These are phyloP conservation scores for Cadophora sp. DNA, from an alignment of 2,329 filamentous ascomycete species.

Conservation along the genomic window DNA sequence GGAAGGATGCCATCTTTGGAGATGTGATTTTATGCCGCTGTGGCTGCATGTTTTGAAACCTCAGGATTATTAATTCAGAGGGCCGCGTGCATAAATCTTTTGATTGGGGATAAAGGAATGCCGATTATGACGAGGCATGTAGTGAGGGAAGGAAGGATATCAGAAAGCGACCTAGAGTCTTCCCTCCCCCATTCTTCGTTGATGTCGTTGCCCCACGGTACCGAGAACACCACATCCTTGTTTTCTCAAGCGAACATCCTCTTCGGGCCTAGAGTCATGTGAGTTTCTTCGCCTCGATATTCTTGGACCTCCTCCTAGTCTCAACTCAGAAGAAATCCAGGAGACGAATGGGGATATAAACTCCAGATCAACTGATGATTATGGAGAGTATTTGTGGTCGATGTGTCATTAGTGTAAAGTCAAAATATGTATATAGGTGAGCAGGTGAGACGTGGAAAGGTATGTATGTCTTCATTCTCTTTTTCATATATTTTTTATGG, in stretches of 20 bases:
- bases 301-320: background rate
- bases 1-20: too few relatives aligned
- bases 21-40: too few relatives aligned
- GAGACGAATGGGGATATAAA: background rate
- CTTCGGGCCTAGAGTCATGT: background rate
- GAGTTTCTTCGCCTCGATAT: background rate
- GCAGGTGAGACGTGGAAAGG: too few relatives aligned
- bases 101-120: too few relatives aligned
- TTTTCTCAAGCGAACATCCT: conserved; percentile 7
- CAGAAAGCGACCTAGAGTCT: background rate
- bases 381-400: background rate
- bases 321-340: background rate
- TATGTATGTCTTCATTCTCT: too few relatives aligned
- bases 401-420: conserved; percentile 1
- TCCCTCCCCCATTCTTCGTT: background rate
- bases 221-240: background rate
- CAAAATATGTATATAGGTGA: too few relatives aligned
- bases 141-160: too few relatives aligned
- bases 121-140: too few relatives aligned
- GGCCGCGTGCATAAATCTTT: too few relatives aligned
- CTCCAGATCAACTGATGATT: background rate
- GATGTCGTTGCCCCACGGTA: background rate
- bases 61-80: too few relatives aligned
- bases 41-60: too few relatives aligned
- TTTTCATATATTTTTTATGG: too few relatives aligned